Percentiles rank a stretch among this genome's conserved stretches.
Evolutionary conservation across 306 rosid genomes (phyloP).

Genomic region (Canavalia gladiata): DNA sequence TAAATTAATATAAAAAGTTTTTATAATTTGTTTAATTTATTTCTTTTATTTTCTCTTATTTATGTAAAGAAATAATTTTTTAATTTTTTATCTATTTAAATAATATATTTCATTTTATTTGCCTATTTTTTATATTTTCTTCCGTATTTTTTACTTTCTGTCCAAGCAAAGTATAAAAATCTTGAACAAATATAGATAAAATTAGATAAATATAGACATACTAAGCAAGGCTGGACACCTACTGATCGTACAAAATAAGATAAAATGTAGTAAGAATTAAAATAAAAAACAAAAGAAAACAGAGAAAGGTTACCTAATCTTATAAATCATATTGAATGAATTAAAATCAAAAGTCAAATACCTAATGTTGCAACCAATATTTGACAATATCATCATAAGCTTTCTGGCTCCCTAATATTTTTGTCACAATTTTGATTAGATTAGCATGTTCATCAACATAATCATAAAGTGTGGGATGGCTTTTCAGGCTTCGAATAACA

Average conservation of each 20-base stretch:
- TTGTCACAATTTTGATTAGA: not conserved
- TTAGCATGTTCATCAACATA: not conserved
- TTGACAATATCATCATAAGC: not conserved
- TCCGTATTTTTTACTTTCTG: too few relatives aligned
- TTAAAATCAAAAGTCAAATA: not conserved
- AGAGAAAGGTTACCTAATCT: not conserved
- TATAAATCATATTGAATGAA: not conserved
- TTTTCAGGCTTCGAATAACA: not conserved
- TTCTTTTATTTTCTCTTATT: too few relatives aligned
- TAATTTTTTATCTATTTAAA: too few relatives aligned
- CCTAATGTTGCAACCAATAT: not conserved
- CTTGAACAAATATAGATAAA: not conserved
- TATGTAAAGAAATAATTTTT: too few relatives aligned
- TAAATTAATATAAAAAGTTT: too few relatives aligned
- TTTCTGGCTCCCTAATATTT: not conserved
- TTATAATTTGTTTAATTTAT: too few relatives aligned
- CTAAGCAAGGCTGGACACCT: not conserved
- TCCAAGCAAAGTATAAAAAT: too few relatives aligned
- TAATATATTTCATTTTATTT: too few relatives aligned
- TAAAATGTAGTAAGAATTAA: not conserved
- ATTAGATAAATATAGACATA: not conserved
- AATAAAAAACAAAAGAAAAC: not conserved
- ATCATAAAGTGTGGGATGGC: not conserved
- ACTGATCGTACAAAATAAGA: not conserved
- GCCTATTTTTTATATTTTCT: too few relatives aligned